phyloP scores from a whole-genome alignment of 2,329 filamentous ascomycete species.

The Malbranchea zuffiana region DNA sequence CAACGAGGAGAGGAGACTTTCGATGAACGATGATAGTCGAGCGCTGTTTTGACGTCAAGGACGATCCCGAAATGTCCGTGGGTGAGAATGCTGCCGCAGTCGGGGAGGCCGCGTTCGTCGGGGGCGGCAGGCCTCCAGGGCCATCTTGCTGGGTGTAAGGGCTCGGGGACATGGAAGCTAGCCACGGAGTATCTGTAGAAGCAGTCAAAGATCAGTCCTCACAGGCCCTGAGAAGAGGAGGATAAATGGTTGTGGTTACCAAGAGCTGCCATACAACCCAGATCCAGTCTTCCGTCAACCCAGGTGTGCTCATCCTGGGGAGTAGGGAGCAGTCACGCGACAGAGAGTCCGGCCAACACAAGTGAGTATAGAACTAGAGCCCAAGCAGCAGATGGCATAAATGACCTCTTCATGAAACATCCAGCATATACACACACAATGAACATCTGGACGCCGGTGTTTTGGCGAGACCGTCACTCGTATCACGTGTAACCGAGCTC shows the following conservation, averaged over 20 bases:
- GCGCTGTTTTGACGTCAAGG: constrained; percentile 60
- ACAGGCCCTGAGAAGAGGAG: not conserved
- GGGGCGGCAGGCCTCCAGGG: constrained; percentile 22
- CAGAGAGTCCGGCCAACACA: no score
- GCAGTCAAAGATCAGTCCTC: constrained; percentile 12
- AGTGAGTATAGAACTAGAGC: no score
- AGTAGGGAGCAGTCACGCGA: no score
- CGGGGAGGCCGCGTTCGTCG: constrained; percentile 45
- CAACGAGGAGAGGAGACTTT: constrained; percentile 84
- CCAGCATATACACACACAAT: no score
- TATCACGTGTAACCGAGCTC: no score
- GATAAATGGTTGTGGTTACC: constrained; percentile 23
- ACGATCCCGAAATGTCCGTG: constrained; percentile 58
- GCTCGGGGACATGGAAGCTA: constrained; percentile 43
- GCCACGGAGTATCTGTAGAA: constrained; percentile 41
- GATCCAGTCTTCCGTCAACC: constrained; percentile 1
- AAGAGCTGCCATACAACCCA: constrained; percentile 41
- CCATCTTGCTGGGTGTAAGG: constrained; percentile 31
- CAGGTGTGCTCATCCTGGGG: constrained; percentile 8
- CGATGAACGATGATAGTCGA: constrained; percentile 93
- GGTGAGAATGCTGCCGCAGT: constrained; percentile 89
- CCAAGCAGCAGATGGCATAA: no score
- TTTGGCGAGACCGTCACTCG: no score
- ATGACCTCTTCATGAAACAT: no score
- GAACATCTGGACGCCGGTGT: no score